phyloP scores from a whole-genome alignment of 208 protist genomes.

The Polymyxa betae region DNA sequence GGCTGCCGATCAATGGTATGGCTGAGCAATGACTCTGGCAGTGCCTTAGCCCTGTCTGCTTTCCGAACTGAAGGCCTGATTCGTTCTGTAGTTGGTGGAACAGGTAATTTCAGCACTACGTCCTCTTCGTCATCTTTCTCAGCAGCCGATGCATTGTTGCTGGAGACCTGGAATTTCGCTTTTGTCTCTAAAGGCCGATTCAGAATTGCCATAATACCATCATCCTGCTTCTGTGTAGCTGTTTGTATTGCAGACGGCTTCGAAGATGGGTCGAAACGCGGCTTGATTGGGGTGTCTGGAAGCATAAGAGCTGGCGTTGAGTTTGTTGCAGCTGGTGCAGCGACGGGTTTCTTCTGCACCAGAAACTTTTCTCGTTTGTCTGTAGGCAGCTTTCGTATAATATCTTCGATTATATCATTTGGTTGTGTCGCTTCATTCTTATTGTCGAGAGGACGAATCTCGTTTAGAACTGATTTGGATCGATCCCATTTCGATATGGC shows the following conservation, averaged over 20 bases:
- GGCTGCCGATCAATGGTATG: too few species aligned
- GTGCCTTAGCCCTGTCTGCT: too few species aligned
- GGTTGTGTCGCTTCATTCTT: not conserved
- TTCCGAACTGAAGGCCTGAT: too few species aligned
- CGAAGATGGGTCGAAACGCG: not conserved
- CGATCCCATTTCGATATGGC: not conserved
- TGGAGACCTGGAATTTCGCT: too few species aligned
- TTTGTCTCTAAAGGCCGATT: not conserved
- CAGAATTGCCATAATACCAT: not conserved
- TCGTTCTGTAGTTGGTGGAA: too few species aligned
- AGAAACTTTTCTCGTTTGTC: not conserved
- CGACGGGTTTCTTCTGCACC: not conserved
- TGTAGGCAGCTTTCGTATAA: not conserved
- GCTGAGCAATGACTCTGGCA: too few species aligned
- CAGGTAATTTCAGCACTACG: too few species aligned
- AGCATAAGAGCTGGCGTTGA: not conserved
- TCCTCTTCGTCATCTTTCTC: too few species aligned
- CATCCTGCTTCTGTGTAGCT: not conserved
- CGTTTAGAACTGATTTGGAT: slow-evolving; percentile 11
- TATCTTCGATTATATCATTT: not conserved
- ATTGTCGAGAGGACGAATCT: not conserved
- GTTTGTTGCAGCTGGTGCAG: too few species aligned
- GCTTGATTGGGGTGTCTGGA: not conserved
- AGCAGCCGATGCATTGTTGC: too few species aligned
- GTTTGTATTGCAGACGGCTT: not conserved